Evolutionary conservation across 306 rosid species (phyloP).

Genomic region (Pyrus bretschneideri): DNA sequence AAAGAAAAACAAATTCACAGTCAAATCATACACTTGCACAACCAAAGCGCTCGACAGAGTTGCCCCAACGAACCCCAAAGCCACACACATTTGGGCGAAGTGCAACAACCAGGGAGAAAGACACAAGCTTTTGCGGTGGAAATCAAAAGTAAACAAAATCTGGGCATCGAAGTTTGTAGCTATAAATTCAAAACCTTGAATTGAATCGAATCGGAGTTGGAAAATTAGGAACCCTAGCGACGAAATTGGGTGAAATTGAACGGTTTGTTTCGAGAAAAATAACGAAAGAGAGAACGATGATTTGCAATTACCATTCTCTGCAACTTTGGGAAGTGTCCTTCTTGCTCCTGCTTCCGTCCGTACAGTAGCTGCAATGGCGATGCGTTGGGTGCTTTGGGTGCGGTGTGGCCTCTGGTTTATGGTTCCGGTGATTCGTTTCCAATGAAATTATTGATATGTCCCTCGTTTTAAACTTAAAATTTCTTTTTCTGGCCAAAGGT

Average conservation of each 20-base stretch:
- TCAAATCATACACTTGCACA: background rate
- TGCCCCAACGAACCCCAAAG: background rate
- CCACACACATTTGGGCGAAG: background rate
- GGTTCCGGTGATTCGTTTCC: background rate
- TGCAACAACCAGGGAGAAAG: constrained; percentile 1
- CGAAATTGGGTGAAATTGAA: background rate
- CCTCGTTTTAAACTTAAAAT: background rate
- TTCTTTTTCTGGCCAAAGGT: background rate
- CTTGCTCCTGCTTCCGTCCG: background rate
- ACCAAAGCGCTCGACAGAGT: background rate
- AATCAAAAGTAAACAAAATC: background rate
- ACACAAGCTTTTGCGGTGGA: background rate
- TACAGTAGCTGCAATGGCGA: background rate
- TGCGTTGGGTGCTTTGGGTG: background rate
- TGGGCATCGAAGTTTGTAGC: background rate
- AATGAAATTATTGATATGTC: background rate
- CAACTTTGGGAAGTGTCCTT: background rate
- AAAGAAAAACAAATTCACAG: background rate
- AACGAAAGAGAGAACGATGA: background rate
- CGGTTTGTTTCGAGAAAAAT: background rate
- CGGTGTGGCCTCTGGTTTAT: background rate
- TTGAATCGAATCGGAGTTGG: background rate
- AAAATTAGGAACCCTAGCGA: constrained; percentile 37
- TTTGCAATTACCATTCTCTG: constrained; percentile 3
- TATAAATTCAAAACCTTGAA: background rate